These are phyloP conservation scores for Geotrichum histeridarum DNA, from an alignment of 1,139 yeast genomes.

Conservation along the genomic window DNA sequence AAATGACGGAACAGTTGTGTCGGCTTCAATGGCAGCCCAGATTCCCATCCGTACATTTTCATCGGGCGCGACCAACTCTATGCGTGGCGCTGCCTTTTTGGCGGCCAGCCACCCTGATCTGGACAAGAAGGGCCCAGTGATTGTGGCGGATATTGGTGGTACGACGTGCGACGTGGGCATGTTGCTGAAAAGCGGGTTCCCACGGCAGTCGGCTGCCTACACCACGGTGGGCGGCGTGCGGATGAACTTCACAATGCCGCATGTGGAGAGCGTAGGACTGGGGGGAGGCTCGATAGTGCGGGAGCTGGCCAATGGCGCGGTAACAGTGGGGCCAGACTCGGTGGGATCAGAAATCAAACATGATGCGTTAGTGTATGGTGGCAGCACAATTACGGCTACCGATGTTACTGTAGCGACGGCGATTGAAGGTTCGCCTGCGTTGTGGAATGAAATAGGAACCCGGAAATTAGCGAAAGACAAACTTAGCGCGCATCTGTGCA, in stretches of 20 bases:
- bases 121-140: constrained; percentile 27
- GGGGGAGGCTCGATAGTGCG: constrained; percentile 46
- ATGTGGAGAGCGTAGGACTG: constrained; percentile 42
- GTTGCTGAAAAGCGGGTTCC: constrained; percentile 40
- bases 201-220: constrained; percentile 41
- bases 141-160: constrained; percentile 45
- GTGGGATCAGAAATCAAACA: constrained; percentile 39
- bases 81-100: constrained; percentile 45
- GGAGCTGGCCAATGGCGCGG: constrained; percentile 25
- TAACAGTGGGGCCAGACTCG: constrained; percentile 42
- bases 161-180: constrained; percentile 46
- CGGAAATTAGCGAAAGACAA: constrained; percentile 24
- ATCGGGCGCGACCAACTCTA: constrained; percentile 46
- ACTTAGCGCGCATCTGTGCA: constrained; percentile 22
- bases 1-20: constrained; percentile 44
- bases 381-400: constrained; percentile 37
- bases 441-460: constrained; percentile 28
- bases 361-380: constrained; percentile 40
- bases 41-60: constrained; percentile 43
- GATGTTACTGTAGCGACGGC: constrained; percentile 37
- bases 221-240: constrained; percentile 43
- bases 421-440: constrained; percentile 16
- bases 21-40: constrained; percentile 37
- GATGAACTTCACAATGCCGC: constrained; percentile 46
- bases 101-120: constrained; percentile 33